Evolutionary conservation across 495 filamentous ascomycete genomes (phyloP), one percentile per base, ranked within the genome.

Genomic region (Penicillium chermesinum): DNA sequence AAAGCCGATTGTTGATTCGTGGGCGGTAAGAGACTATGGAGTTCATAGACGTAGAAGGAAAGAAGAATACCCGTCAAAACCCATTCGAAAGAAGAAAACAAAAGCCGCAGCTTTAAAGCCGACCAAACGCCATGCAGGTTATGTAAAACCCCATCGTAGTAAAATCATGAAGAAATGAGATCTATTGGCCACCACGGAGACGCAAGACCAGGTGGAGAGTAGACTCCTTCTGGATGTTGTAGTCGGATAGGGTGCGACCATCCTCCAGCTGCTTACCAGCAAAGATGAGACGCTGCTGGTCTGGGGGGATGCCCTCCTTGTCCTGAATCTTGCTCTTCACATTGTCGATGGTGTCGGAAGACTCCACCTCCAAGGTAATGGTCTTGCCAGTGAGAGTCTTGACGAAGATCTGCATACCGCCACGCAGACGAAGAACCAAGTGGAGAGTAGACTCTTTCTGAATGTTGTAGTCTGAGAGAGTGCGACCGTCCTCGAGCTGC

Each of bases 381-480:
- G 89, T 94, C 82, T 94, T 95, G 13, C 89, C 89, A 8, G 89
- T 94, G 47, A 93, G 70, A 7, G 89, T 93, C 83, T 95, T 95
- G 58, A 94, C 89, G 65, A 94, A 94, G 54, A 94, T 91, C 62
- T 94, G 88, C 88, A 93, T 93, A 71, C 91, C 91, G 83, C 91
- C 91, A 77, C 91, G 90, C 10, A 98, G 86, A 67, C 93, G 87
- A 47, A 98, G 88, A 38, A 98, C 93, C 54, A 98, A 73, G 72
- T 98, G 93, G 10, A 98, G 78, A n/a, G 93, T 98, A 34, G 86
- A 90, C 70, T 97, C 93, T 74, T 98, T 98, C 69, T 97, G 93
- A 43, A 97, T 98, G 77, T 98, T 98, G 81, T 97, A 97, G 64
- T 97, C 93, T 52, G 82, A 88, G 2, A 98, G 76, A n/a, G 91